phyloP scores from a whole-genome alignment of 1,139 yeast genomes.

The Hyphopichia khmerensis region DNA sequence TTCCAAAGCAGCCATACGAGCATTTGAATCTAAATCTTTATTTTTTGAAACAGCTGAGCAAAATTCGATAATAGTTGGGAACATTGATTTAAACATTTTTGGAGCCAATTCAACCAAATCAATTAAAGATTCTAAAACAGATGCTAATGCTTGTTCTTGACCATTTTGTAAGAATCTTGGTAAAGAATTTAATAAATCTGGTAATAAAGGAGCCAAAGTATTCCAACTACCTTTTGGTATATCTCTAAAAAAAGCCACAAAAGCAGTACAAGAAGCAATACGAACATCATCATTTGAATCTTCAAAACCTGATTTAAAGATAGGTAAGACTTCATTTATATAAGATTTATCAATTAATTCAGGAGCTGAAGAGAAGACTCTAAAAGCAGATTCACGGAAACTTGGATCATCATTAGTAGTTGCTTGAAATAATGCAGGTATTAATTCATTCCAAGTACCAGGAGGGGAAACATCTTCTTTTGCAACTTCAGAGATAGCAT shows the following conservation, averaged over 20 bases:
- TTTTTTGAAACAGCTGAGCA: constrained; percentile 80
- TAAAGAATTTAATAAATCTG: constrained; percentile 78
- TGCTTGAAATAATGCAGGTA: constrained; percentile 74
- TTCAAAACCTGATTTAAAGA: constrained; percentile 76
- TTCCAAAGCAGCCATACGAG: constrained; percentile 87
- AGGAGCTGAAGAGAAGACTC: constrained; percentile 86
- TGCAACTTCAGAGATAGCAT: constrained; percentile 92
- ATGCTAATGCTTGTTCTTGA: constrained; percentile 76
- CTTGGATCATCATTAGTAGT: constrained; percentile 61
- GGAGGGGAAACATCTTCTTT: constrained; percentile 54
- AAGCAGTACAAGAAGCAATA: constrained; percentile 89
- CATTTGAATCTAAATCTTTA: constrained; percentile 71
- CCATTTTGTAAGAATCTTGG: constrained; percentile 81
- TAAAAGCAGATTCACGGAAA: constrained; percentile 85
- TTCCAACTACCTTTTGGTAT: constrained; percentile 81
- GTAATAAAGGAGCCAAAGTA: constrained; percentile 71
- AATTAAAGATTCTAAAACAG: constrained; percentile 84
- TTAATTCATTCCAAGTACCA: constrained; percentile 72
- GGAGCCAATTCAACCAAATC: constrained; percentile 94
- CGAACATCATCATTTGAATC: constrained; percentile 81
- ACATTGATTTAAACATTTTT: constrained; percentile 88
- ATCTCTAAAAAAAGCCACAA: constrained; percentile 83
- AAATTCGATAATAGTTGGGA: constrained; percentile 80
- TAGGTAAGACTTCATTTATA: constrained; percentile 58
- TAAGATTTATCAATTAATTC: constrained; percentile 63